Percentiles rank a stretch among this genome's conserved stretches.
These are phyloP conservation scores for Croton setiger DNA, from an alignment of 441 rosid genomes.

Conservation along the genomic window DNA sequence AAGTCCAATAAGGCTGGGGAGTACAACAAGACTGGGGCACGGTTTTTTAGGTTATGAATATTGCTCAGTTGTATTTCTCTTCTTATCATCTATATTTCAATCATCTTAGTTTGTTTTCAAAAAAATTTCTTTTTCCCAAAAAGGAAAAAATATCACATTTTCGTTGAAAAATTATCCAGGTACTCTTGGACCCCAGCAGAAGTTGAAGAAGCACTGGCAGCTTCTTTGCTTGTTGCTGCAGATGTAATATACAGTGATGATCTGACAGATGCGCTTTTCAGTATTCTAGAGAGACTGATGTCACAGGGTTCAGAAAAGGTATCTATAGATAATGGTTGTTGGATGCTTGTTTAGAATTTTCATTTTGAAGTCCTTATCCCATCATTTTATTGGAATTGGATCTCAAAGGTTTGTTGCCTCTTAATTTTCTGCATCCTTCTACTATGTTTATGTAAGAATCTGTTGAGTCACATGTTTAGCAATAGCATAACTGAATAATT, in stretches of 20 bases:
- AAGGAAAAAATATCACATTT: conserved; percentile 1
- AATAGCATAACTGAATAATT: neutral
- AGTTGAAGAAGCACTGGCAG: conserved; percentile 48
- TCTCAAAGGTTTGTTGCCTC: neutral
- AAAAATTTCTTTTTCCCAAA: neutral
- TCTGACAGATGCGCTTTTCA: conserved; percentile 56
- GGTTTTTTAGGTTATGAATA: neutral
- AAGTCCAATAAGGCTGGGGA: neutral
- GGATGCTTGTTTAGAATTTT: neutral
- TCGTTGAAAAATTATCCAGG: conserved; percentile 31
- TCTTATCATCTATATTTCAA: neutral
- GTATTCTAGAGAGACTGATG: conserved; percentile 47
- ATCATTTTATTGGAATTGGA: neutral
- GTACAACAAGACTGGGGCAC: neutral
- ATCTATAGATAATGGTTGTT: neutral
- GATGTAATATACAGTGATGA: conserved; percentile 70
- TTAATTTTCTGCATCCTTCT: neutral
- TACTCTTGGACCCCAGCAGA: conserved; percentile 50
- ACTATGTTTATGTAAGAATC: neutral
- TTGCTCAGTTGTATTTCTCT: neutral
- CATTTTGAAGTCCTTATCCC: neutral
- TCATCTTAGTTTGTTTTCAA: neutral
- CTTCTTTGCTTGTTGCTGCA: conserved; percentile 60
- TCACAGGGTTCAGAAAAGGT: conserved; percentile 52
- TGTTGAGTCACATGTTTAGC: neutral